Percentiles rank a stretch among this genome's conserved stretches.
Evolutionary conservation across 83 land plant species (phyloP).

Genomic region (Larix sibirica): DNA sequence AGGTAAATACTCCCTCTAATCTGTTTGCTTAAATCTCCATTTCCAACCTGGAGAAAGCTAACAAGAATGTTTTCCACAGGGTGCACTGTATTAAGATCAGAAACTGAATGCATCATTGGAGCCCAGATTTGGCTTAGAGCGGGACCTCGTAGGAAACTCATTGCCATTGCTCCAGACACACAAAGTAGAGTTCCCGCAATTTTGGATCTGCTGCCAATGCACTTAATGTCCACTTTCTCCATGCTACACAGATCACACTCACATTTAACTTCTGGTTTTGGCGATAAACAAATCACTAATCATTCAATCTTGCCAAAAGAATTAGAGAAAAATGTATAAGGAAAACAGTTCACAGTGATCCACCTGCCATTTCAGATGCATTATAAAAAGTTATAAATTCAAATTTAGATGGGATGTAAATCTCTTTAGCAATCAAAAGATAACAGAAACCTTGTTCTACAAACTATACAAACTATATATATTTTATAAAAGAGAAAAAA

Average conservation of each 20-base stretch:
- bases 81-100: not conserved
- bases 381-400: too few species aligned
- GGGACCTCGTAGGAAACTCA: slow-evolving; percentile 46
- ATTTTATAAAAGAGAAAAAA: too few species aligned
- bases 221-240: slow-evolving; percentile 48
- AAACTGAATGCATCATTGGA: too few species aligned
- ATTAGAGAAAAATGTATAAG: too few species aligned
- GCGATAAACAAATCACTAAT: not conserved
- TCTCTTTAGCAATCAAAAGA: too few species aligned
- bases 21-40: not conserved
- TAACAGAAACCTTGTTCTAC: too few species aligned
- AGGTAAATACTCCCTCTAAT: not conserved
- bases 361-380: too few species aligned
- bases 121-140: not conserved
- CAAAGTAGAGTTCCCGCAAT: slow-evolving; percentile 57
- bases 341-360: too few species aligned
- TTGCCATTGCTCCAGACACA: slow-evolving; percentile 48
- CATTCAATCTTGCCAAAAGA: too few species aligned
- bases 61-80: not conserved
- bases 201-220: slow-evolving; percentile 44
- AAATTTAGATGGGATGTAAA: too few species aligned
- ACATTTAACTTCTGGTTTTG: not conserved
- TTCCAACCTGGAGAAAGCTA: not conserved
- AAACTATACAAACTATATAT: too few species aligned
- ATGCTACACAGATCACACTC: slow-evolving; percentile 29